These are phyloP conservation scores for Neurospora sp. DNA, from an alignment of 495 filamentous ascomycete species.

Conservation along the genomic window DNA sequence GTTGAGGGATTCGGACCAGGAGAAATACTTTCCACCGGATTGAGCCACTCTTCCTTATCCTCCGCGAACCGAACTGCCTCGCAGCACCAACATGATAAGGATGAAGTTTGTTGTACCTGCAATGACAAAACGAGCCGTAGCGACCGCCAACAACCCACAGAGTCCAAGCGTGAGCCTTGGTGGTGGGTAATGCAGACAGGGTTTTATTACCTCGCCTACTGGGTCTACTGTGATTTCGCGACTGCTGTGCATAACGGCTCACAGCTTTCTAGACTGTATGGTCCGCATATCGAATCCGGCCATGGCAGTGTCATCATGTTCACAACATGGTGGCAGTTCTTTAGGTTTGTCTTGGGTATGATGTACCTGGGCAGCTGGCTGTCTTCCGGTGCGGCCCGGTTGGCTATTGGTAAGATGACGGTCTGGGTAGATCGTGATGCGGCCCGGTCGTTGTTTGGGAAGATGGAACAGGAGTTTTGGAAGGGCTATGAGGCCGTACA, in stretches of 20 bases:
- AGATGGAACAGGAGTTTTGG: background rate
- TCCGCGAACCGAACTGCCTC: background rate
- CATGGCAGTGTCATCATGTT: background rate
- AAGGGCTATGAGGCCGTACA: background rate
- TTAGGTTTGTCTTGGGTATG: background rate
- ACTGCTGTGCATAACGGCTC: slow-evolving; percentile 2
- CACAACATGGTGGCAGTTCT: slow-evolving; percentile 1
- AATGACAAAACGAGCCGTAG: background rate
- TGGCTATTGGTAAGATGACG: background rate
- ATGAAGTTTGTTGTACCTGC: background rate
- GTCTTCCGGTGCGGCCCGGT: background rate
- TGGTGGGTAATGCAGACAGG: background rate
- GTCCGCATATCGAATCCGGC: background rate
- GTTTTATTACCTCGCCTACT: background rate
- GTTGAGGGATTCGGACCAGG: background rate
- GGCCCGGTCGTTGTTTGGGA: background rate
- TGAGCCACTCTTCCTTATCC: background rate
- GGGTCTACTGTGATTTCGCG: background rate
- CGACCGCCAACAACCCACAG: background rate
- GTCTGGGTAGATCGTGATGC: background rate
- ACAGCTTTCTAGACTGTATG: background rate
- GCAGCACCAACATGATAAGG: background rate
- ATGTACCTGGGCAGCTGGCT: background rate
- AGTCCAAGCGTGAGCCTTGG: background rate
- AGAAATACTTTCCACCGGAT: background rate